Conservation (phyloP, 2,329 filamentous ascomycete species). For the Sarocladium brachiariae region DNA sequence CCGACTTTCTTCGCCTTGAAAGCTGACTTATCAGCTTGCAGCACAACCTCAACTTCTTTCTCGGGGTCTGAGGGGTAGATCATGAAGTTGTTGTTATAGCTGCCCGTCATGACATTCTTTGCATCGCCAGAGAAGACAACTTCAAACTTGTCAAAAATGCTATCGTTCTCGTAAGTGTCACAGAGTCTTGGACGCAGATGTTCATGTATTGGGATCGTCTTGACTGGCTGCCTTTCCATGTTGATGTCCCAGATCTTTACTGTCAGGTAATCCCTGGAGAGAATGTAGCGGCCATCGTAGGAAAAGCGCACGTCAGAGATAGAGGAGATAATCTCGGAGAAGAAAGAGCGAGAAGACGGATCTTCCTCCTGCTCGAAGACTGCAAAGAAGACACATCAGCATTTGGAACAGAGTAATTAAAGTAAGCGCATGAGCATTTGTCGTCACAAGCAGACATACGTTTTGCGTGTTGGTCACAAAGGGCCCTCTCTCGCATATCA, state of each 20-base stretch:
- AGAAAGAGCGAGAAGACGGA: slow-evolving; percentile 93
- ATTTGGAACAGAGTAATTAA: not conserved
- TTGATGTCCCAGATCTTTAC: slow-evolving; percentile 99
- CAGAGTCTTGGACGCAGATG: slow-evolving; percentile 89
- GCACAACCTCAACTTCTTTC: slow-evolving; percentile 92
- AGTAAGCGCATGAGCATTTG: too few relatives aligned
- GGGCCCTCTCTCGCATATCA: slow-evolving; percentile 93
- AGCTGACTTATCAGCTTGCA: slow-evolving; percentile 96
- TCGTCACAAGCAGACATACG: too few relatives aligned
- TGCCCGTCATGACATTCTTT: slow-evolving; percentile 99
- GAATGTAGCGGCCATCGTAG: slow-evolving; percentile 90
- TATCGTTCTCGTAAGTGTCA: slow-evolving; percentile 98
- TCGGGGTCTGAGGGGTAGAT: slow-evolving; percentile 96
- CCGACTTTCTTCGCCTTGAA: slow-evolving; percentile 99
- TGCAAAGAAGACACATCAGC: slow-evolving; percentile 29
- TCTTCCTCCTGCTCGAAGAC: slow-evolving; percentile 99
- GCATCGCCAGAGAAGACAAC: slow-evolving; percentile 97
- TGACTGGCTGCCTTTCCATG: slow-evolving; percentile 95
- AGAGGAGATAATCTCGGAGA: slow-evolving; percentile 98
- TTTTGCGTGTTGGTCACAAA: slow-evolving; percentile 95
- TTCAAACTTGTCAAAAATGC: slow-evolving; percentile 99
- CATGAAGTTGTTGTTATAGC: slow-evolving; percentile 99
- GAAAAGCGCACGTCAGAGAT: slow-evolving; percentile 99
- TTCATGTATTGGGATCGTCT: slow-evolving; percentile 98
- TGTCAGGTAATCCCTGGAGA: slow-evolving; percentile 95